Evolutionary conservation across 495 filamentous ascomycete genomes (phyloP).

Genomic region (Talaromyces stipitatus): DNA sequence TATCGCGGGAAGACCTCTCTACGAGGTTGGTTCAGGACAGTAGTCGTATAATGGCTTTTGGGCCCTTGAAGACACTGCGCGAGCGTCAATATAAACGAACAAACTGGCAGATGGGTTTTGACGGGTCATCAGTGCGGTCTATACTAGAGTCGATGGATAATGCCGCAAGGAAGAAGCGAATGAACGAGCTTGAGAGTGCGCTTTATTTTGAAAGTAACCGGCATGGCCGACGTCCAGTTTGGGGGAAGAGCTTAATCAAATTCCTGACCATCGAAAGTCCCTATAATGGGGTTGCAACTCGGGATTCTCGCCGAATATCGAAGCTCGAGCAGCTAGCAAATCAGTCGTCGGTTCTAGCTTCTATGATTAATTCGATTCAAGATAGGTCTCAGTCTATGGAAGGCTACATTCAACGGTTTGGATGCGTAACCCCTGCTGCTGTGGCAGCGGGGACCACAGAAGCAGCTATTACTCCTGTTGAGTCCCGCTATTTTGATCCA

Average conservation of each 20-base stretch:
- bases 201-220: slow-evolving; percentile 76
- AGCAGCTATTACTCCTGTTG: slow-evolving; percentile 58
- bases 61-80: slow-evolving; percentile 51
- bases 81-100: slow-evolving; percentile 57
- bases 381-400: slow-evolving; percentile 64
- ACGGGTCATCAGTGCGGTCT: slow-evolving; percentile 57
- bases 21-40: slow-evolving; percentile 53
- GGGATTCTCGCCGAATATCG: slow-evolving; percentile 31
- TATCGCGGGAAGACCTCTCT: slow-evolving; percentile 61
- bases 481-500: slow-evolving; percentile 43
- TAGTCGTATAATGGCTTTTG: slow-evolving; percentile 55
- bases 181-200: slow-evolving; percentile 72
- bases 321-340: slow-evolving; percentile 67
- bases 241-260: slow-evolving; percentile 67
- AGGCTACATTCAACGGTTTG: slow-evolving; percentile 75
- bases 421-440: slow-evolving; percentile 82
- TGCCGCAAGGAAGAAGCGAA: slow-evolving; percentile 57
- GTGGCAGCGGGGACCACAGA: slow-evolving; percentile 69
- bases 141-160: slow-evolving; percentile 68
- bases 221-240: slow-evolving; percentile 72
- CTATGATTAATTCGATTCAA: slow-evolving; percentile 65
- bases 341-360: slow-evolving; percentile 57
- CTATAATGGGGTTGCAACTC: slow-evolving; percentile 31
- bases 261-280: slow-evolving; percentile 57
- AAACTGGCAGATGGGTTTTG: slow-evolving; percentile 50